Base-by-base conservation (phyloP, 768 basidiomycete species). In the Suillus clintonianus region DNA sequence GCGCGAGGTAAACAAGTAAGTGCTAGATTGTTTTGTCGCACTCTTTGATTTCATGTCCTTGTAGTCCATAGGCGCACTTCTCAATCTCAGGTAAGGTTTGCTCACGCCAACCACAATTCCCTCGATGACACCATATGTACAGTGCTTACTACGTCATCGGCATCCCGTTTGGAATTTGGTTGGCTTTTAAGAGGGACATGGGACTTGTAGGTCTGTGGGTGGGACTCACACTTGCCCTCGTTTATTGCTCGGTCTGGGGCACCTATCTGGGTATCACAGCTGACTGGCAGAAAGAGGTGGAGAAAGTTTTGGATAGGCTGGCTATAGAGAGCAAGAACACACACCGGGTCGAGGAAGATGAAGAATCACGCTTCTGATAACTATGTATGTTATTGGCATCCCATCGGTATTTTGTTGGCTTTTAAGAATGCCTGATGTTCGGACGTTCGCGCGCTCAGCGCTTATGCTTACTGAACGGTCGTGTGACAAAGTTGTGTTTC, bases 111-210 rank as follows among this genome's bases (percentile, higher is more conserved):
- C 17, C 32, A 48, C 42, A 6, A 30, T 37, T n/a, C 14, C 42
- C 8, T 62, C 48, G 63, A 60, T 50, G 10, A 34, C 17, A 2
- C 19, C 15, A 8, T 10, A 41, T 43, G 8, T 43, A 4, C 70
- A 85, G 85, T 56, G 88, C 90, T 3, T 95, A 95, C 76, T 95
- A 96, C 69, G 76, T 89, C 62, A 76, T 95, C 65, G 92, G 92
- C 32, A 89, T 97, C 56, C 95, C 95, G 0, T 79, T 93, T 51
- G 95, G 92, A 13, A 77, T 94, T 58, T 91, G 84, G 76, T 86
- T 96, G 6, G 82, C 91, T 3, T 94, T 95, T 79, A 78, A 78
- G 57, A 72, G 71, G 13, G 74, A 80, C 39, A 81, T 85, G 73
- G 86, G 80, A 0, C 80, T 97, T 15, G 78, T 80, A 19, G 95